These are phyloP conservation scores for Nakazawaea anatomiae DNA, from an alignment of 805 yeast species.

Conservation along the genomic window DNA sequence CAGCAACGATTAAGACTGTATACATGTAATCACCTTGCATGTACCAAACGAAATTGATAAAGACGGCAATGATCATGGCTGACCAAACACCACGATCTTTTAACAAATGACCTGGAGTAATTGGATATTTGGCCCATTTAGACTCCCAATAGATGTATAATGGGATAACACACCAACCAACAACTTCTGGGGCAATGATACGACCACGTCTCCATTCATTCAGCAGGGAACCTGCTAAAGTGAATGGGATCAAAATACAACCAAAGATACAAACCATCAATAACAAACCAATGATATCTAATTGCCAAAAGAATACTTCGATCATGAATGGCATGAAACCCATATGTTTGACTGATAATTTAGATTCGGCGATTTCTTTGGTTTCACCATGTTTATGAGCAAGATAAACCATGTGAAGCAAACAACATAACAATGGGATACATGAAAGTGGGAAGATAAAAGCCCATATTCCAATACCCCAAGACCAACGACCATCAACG, in stretches of 20 bases:
- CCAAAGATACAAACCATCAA: slow-evolving; percentile 53
- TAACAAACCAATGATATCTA: slow-evolving; percentile 60
- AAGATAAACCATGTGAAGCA: slow-evolving; percentile 47
- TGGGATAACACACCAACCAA: slow-evolving; percentile 60
- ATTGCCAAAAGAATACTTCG: slow-evolving; percentile 50
- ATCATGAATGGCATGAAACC: slow-evolving; percentile 17
- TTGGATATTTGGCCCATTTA: slow-evolving; percentile 51
- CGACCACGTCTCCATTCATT: slow-evolving; percentile 54
- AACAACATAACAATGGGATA: slow-evolving; percentile 51
- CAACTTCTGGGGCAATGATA: slow-evolving; percentile 62
- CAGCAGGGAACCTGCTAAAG: slow-evolving; percentile 50
- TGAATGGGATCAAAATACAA: slow-evolving; percentile 64
- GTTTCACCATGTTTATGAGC: slow-evolving; percentile 53
- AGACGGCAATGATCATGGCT: slow-evolving; percentile 52
- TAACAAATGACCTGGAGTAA: slow-evolving; percentile 52
- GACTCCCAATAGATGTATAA: slow-evolving; percentile 56
- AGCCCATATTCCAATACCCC: slow-evolving; percentile 83
- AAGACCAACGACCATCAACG: slow-evolving; percentile 45
- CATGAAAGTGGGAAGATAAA: slow-evolving; percentile 63
- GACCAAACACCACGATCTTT: slow-evolving; percentile 72
- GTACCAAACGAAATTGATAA: slow-evolving; percentile 57
- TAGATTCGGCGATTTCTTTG: slow-evolving; percentile 26
- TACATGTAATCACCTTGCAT: slow-evolving; percentile 54
- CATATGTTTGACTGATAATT: slow-evolving; percentile 5
- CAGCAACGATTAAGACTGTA: slow-evolving; percentile 52